phyloP scores from a whole-genome alignment of 345 rosid genomes.

The Erysimum cheiranthoides region DNA sequence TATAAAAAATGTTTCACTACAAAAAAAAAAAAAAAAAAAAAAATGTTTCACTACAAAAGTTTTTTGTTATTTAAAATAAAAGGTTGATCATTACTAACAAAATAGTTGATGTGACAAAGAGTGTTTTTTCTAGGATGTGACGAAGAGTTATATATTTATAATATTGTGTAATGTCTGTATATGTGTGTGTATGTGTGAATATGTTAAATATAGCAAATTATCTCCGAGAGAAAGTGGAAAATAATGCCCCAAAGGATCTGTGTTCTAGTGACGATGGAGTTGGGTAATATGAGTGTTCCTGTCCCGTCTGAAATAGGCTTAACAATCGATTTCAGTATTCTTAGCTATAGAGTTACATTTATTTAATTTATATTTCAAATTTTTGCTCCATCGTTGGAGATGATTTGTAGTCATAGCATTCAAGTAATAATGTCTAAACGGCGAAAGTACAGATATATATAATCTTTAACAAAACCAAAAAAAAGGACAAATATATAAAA shows the following conservation, averaged over 20 bases:
- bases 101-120: conserved; percentile 13
- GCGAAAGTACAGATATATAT: too few species aligned
- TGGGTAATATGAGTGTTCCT: conserved; percentile 3
- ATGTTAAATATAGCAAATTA: neutral
- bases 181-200: neutral
- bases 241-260: neutral
- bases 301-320: conserved; percentile 15
- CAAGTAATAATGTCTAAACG: neutral
- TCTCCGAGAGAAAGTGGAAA: neutral
- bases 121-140: neutral
- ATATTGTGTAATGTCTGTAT: neutral
- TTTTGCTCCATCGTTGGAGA: neutral
- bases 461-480: too few species aligned
- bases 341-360: neutral
- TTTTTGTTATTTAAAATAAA: neutral
- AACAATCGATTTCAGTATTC: neutral
- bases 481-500: too few species aligned
- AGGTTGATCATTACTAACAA: conserved; percentile 13
- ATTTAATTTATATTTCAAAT: neutral
- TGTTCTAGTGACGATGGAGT: neutral
- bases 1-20: too few species aligned
- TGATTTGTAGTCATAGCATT: neutral
- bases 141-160: neutral
- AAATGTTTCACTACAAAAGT: conserved; percentile 18
- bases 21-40: too few species aligned